Evolutionary conservation across 2,329 filamentous ascomycete species (phyloP), one percentile per base, ranked within the genome.

Genomic region (Fusarium veterinarium): DNA sequence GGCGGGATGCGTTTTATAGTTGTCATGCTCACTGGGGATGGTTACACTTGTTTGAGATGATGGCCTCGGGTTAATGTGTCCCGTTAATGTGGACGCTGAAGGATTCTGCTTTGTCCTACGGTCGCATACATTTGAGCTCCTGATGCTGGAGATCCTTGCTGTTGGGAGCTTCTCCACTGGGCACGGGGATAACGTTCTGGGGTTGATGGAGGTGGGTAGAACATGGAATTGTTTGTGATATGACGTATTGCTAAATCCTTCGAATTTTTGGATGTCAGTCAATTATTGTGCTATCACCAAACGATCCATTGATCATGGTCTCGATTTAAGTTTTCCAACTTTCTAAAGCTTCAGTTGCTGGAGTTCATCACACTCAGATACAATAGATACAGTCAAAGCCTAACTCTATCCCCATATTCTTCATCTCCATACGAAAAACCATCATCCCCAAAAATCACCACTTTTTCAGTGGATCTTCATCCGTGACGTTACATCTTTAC

Each of bases 101-200:
- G 45, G 25, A 49, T 46, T 59, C 19, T 56, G n/a, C 0, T n/a
- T 38, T 33, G 38, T 49, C 56, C 56, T 49, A 35, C 35, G 30
- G 40, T 44, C 37, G 45, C 59, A 41, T 59, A 33, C 40, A 20
- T 8, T 25, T 40, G 56, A 66, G 51, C 67, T 70, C 53, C 64
- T 64, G 69, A 69, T 58, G 41, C 42, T 66, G 69, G 63, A 68
- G 37, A 65, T 69, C 60, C 61, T 59, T 69, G 65, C 52, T 56
- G 31, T 51, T 44, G 31, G 49, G 51, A 37, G 19, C 35, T 38
- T 28, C 45, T 56, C 64, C 64, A 64, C 65, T 38, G 35, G 19
- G 33, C 59, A 66, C 59, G 63, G 63, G 63, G 44, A 49, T 64
- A 48, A n/a, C 25, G 64, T 35, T 53, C 64, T 69, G 66, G 66